Evolutionary conservation across 2,329 filamentous ascomycete genomes (phyloP), one percentile per base, ranked within the genome.

Genomic region (Penicillium sumatraense): DNA sequence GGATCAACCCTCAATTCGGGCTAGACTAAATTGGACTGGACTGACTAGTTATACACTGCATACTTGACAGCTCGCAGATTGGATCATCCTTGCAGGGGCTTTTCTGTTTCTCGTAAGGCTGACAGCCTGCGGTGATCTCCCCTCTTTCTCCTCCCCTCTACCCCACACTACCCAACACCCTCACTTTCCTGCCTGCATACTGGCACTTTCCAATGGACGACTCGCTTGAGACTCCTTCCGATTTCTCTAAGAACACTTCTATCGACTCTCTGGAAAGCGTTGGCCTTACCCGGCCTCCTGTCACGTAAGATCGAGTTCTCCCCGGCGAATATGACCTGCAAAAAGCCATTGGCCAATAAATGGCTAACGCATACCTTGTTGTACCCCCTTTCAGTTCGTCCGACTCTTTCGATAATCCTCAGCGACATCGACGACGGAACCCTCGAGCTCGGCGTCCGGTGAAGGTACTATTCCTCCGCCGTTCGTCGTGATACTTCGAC

Each of bases 381-480:
- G n/a, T 41, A 31, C 52, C 33, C 31, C 16, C 24, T 31, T 8
- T 21, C 18, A 64, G 61, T 36, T 63, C 58, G 26, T 35, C 56
- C 31, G 54, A 84, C 62, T 79, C 81, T 51, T 85, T 83, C 72
- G 81, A 84, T 60, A 86, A 82, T 66, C 86, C 85, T n/a, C 76
- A 86, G 47, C 80, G 86, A 74, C 86, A 89, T 70, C 85, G 89
- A 73, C 80, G 78, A 61, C 82, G 86, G 58, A 81, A 81, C 51
- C 81, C 83, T 49, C 88, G 86, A 51, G 78, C 80, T 42, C 83
- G 83, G 44, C 80, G 83, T 71, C 80, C 78, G 64, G 85, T 89
- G 59, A 89, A 89, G 78, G 83, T 85, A 63, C n/a, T 47, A 59
- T 48, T 48, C 40, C 45, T 51, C 40, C 18, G 26, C 42, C 42